phyloP scores from a whole-genome alignment of 768 basidiomycete species.

The Omphalotus guepiniiformis region DNA sequence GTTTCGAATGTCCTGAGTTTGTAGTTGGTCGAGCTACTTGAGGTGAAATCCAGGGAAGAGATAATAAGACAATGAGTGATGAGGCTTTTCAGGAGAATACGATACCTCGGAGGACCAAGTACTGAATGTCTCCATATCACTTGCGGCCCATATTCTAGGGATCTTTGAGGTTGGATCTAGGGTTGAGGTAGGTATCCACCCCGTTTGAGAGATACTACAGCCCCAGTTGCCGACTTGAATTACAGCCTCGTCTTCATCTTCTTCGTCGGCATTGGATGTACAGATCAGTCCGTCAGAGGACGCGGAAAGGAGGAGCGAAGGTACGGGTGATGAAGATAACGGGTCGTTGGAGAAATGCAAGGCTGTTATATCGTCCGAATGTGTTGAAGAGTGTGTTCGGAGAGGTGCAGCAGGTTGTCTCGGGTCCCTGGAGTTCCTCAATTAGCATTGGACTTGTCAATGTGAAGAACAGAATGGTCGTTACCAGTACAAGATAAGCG shows the following conservation, averaged over 20 bases:
- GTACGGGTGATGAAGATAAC: too few species aligned
- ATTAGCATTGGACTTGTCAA: background rate
- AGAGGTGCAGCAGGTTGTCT: conserved; percentile 69
- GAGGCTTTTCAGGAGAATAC: background rate
- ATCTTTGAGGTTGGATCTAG: too few species aligned
- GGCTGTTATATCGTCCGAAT: conserved; percentile 90
- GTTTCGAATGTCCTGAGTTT: conserved; percentile 57
- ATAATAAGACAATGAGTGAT: too few species aligned
- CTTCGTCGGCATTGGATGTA: conserved; percentile 64
- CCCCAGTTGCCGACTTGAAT: conserved; percentile 84
- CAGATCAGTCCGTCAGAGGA: conserved; percentile 84
- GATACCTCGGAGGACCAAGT: conserved; percentile 73
- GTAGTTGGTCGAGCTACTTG: conserved; percentile 53
- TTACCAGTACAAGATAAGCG: conserved; percentile 82
- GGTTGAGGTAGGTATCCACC: conserved; percentile 43
- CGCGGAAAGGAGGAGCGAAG: conserved; percentile 63
- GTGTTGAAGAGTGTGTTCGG: conserved; percentile 77
- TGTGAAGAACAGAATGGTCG: conserved; percentile 6
- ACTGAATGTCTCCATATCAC: conserved; percentile 94
- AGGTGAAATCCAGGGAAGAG: background rate
- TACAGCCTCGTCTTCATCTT: conserved; percentile 86
- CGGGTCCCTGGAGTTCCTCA: conserved; percentile 60
- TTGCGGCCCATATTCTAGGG: conserved; percentile 79
- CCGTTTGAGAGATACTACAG: conserved; percentile 73
- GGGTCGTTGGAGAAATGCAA: conserved; percentile 51